Evolutionary conservation across 192 early-diverging fungal species (phyloP).

Genomic region (Glomus cerebriforme): DNA sequence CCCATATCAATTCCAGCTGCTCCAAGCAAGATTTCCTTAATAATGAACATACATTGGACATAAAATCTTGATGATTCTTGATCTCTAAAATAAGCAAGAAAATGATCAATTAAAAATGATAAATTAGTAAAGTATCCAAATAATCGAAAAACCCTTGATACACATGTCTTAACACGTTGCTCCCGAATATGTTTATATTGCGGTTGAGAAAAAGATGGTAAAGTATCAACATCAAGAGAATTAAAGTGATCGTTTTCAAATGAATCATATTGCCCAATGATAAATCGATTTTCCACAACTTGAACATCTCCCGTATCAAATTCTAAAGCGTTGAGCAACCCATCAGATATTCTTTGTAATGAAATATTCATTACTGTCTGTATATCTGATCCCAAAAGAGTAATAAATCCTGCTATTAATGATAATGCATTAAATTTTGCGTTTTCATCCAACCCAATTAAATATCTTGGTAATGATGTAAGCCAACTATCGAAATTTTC

Average conservation of each 20-base stretch:
- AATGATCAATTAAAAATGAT: constrained; percentile 37
- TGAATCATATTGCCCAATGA: constrained; percentile 21
- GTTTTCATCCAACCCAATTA: constrained; percentile 39
- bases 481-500: constrained; percentile 40
- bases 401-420: constrained; percentile 38
- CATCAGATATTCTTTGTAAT: constrained; percentile 35
- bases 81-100: constrained; percentile 35
- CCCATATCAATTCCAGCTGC: constrained; percentile 14
- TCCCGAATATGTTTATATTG: constrained; percentile 39
- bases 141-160: constrained; percentile 33
- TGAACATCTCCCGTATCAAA: constrained; percentile 36
- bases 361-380: constrained; percentile 36
- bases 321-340: constrained; percentile 43
- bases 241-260: not conserved
- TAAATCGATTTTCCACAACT: constrained; percentile 37
- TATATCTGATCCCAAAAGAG: constrained; percentile 34
- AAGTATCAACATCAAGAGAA: not conserved
- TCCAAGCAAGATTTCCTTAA: constrained; percentile 41
- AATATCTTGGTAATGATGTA: constrained; percentile 36
- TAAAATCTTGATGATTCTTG: constrained; percentile 14
- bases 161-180: constrained; percentile 14
- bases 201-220: constrained; percentile 32
- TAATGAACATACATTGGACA: constrained; percentile 40
- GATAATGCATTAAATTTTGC: constrained; percentile 39
- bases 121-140: constrained; percentile 38